phyloP scores from a whole-genome alignment of 192 early-diverging fungal species.

The Coemansia sp. region DNA sequence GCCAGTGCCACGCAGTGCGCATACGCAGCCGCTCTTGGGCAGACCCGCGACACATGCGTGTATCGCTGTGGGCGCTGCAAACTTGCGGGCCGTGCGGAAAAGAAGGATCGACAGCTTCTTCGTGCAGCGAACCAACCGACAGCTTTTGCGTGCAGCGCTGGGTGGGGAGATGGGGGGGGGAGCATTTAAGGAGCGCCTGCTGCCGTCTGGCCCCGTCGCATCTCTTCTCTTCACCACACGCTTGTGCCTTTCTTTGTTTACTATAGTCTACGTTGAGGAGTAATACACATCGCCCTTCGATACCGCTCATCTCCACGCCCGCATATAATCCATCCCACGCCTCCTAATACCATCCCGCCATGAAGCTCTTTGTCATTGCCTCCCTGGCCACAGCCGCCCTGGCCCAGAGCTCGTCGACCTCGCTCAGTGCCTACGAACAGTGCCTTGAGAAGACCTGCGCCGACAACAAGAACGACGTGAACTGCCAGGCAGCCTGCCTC shows the following conservation, averaged over 20 bases:
- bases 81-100: neutral
- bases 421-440: conserved; percentile 30
- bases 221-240: conserved; percentile 3
- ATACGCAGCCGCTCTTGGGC: neutral
- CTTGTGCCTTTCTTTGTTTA: conserved; percentile 8
- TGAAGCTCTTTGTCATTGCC: conserved; percentile 46
- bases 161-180: no score
- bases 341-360: conserved; percentile 5
- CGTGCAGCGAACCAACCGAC: neutral
- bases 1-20: neutral
- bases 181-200: conserved; percentile 3
- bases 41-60: neutral
- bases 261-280: neutral
- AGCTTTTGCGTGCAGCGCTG: neutral
- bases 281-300: neutral
- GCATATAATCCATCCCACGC: neutral
- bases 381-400: conserved; percentile 22
- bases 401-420: conserved; percentile 26
- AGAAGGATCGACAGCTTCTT: neutral
- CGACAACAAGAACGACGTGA: conserved; percentile 20
- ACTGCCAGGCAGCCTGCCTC: conserved; percentile 51
- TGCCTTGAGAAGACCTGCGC: conserved; percentile 42
- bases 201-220: neutral
- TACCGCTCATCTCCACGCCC: neutral
- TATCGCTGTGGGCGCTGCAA: neutral